phyloP scores from a whole-genome alignment of 2,329 filamentous ascomycete genomes.

The Trichoderma aggressivum region DNA sequence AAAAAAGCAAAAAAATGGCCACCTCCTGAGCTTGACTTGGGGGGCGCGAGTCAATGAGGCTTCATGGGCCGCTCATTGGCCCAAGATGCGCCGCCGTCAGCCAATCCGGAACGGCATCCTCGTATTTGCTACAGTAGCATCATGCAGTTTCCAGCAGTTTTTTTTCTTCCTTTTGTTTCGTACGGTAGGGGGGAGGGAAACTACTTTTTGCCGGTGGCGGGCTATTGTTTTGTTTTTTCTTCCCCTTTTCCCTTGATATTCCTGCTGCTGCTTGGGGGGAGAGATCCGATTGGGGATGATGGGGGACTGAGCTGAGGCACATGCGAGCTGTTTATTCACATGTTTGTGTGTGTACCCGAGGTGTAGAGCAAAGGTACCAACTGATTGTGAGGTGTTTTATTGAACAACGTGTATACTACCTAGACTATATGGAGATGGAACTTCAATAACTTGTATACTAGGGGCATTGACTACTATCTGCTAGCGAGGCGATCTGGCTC shows the following conservation, averaged over 20 bases:
- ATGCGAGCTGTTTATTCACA: background rate
- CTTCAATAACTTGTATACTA: too few species aligned
- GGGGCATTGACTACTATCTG: background rate
- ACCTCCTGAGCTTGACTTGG: background rate
- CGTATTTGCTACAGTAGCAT: background rate
- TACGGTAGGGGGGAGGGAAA: background rate
- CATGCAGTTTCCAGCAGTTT: background rate
- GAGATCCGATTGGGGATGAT: conserved; percentile 8
- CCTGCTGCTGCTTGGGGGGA: background rate
- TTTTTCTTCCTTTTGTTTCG: background rate
- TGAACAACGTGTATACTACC: background rate
- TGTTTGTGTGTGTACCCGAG: background rate
- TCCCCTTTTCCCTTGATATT: background rate
- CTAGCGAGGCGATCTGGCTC: background rate
- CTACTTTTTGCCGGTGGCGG: background rate
- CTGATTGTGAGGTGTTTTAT: background rate
- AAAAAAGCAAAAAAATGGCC: background rate
- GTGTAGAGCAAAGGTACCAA: background rate
- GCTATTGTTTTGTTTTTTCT: background rate
- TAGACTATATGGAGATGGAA: background rate
- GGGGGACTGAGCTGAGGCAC: background rate
- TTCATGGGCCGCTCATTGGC: background rate
- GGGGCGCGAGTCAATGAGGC: conserved; percentile 3
- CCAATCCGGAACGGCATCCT: conserved; percentile 1
- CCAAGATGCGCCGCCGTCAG: background rate